These are phyloP conservation scores for Saturnispora serradocipensis DNA, from an alignment of 805 yeast species.

Conservation along the genomic window DNA sequence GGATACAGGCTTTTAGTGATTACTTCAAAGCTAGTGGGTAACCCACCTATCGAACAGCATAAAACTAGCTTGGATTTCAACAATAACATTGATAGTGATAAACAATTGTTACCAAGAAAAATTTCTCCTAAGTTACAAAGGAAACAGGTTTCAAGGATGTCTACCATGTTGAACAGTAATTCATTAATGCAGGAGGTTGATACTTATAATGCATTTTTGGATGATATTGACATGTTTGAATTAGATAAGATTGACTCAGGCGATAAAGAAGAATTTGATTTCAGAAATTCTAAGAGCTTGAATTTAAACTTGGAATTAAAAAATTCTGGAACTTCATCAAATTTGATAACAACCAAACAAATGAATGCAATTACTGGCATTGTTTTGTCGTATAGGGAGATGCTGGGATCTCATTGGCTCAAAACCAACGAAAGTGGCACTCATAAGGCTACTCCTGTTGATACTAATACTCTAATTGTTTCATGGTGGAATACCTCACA, in stretches of 20 bases:
- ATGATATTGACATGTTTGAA: conserved; percentile 27
- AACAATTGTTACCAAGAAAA: conserved; percentile 47
- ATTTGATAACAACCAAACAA: conserved; percentile 31
- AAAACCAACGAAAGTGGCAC: conserved; percentile 1
- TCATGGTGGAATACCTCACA: conserved; percentile 44
- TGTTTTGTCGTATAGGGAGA: conserved; percentile 43
- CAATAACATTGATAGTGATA: conserved; percentile 26
- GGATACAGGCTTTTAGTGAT: conserved; percentile 51
- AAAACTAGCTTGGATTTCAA: conserved; percentile 27
- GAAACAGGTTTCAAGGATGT: conserved; percentile 24
- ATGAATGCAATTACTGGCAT: conserved; percentile 38
- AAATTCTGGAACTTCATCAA: conserved; percentile 16
- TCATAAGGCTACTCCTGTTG: conserved; percentile 18
- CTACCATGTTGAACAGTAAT: conserved; percentile 9
- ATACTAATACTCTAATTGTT: conserved; percentile 30
- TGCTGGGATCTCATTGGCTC: conserved; percentile 41
- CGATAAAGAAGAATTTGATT: conserved; percentile 5
- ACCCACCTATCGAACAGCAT: conserved; percentile 39
- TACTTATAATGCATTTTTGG: conserved; percentile 25
- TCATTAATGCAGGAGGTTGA: conserved; percentile 22
- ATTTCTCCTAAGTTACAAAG: conserved; percentile 30
- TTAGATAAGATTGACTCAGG: conserved; percentile 18
- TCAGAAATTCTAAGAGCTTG: conserved; percentile 20
- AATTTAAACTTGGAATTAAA: conserved; percentile 25
- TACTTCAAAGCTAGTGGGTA: conserved; percentile 50